Evolutionary conservation across 2,329 filamentous ascomycete genomes (phyloP).

Genomic region (Sporothrix schenckii): DNA sequence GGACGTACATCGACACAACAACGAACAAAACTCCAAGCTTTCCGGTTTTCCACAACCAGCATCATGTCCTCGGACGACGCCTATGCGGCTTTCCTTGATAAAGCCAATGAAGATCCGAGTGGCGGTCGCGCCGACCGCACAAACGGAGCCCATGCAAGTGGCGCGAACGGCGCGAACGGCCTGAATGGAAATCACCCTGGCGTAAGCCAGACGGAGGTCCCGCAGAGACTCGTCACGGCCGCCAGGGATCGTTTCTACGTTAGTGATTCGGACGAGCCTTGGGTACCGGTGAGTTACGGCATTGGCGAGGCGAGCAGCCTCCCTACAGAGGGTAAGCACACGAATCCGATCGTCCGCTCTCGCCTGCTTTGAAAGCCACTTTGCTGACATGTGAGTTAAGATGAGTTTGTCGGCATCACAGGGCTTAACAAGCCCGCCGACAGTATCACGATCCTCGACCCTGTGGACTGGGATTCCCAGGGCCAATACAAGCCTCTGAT

Average conservation of each 20-base stretch:
- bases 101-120: constrained; percentile 79
- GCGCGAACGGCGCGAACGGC: constrained; percentile 29
- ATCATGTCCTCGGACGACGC: constrained; percentile 75
- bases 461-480: constrained; percentile 71
- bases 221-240: constrained; percentile 57
- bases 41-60: constrained; percentile 38
- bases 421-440: constrained; percentile 57
- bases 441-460: constrained; percentile 66
- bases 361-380: background rate
- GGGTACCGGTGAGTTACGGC: constrained; percentile 72
- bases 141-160: constrained; percentile 7
- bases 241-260: constrained; percentile 66
- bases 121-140: constrained; percentile 50
- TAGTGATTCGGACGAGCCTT: constrained; percentile 85
- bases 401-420: constrained; percentile 70
- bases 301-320: constrained; percentile 57
- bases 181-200: constrained; percentile 7
- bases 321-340: constrained; percentile 61
- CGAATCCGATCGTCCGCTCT: background rate
- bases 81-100: constrained; percentile 83
- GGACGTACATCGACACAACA: background rate
- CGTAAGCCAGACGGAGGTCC: constrained; percentile 50
- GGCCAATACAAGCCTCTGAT: constrained; percentile 71
- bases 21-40: background rate
- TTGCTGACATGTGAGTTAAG: constrained; percentile 47